Conservation (phyloP, 2,329 filamentous ascomycete genomes). For the Salinomyces thailandicus region DNA sequence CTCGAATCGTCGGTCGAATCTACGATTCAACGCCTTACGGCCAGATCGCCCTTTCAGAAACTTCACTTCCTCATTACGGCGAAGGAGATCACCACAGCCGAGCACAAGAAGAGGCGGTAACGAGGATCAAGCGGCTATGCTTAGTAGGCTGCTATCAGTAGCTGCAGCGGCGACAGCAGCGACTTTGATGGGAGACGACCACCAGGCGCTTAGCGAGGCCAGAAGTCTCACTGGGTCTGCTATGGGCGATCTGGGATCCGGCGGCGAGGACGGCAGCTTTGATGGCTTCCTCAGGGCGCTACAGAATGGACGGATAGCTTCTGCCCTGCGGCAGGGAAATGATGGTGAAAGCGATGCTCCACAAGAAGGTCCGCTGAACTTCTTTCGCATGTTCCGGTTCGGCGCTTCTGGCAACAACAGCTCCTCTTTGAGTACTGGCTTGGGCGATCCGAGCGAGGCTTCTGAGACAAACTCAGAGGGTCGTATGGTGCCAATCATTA, state of each 20-base stretch:
- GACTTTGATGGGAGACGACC: slow-evolving; percentile 51
- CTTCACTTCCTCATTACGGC: slow-evolving; percentile 37
- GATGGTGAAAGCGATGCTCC: slow-evolving; percentile 29
- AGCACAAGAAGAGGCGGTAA: slow-evolving; percentile 33
- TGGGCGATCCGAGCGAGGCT: slow-evolving; percentile 17
- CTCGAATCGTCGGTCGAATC: slow-evolving; percentile 19
- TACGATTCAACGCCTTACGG: slow-evolving; percentile 20
- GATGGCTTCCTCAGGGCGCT: slow-evolving; percentile 54
- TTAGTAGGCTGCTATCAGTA: slow-evolving; percentile 52
- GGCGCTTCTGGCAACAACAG: slow-evolving; percentile 38
- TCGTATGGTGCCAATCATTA: slow-evolving; percentile 57
- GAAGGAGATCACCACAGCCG: slow-evolving; percentile 40
- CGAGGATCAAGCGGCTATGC: slow-evolving; percentile 52
- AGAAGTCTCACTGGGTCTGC: slow-evolving; percentile 39
- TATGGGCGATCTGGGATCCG: slow-evolving; percentile 21
- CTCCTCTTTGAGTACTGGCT: slow-evolving; percentile 8
- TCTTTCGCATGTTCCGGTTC: slow-evolving; percentile 59
- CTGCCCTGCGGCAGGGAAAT: slow-evolving; percentile 40
- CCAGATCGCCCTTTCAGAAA: slow-evolving; percentile 29
- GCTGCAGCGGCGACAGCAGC: slow-evolving; percentile 55
- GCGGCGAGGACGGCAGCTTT: slow-evolving; percentile 50
- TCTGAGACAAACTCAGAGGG: slow-evolving; percentile 38
- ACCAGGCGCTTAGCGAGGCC: slow-evolving; percentile 45
- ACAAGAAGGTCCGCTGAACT: slow-evolving; percentile 48
- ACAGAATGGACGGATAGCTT: slow-evolving; percentile 50